phyloP scores from a whole-genome alignment of 23 red algal genomes.

The Gracilariopsis chorda region DNA sequence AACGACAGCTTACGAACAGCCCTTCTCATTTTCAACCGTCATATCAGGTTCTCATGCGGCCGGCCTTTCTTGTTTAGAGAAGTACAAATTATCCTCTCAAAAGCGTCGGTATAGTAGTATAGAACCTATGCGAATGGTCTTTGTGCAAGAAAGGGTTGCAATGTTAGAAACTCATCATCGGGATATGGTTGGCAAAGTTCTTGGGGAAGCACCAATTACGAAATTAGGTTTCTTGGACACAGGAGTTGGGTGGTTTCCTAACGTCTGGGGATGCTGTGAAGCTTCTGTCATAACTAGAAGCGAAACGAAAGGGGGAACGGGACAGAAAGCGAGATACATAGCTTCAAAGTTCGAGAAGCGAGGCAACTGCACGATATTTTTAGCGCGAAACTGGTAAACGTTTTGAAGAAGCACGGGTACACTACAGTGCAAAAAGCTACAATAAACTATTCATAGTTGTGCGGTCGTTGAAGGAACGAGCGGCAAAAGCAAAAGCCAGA shows the following conservation, averaged over 20 bases:
- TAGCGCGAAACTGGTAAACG: too few species aligned
- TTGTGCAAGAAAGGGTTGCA: neutral
- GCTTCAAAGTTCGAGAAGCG: too few species aligned
- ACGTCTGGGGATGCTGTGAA: neutral
- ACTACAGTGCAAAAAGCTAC: too few species aligned
- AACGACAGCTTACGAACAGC: neutral
- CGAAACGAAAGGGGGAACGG: too few species aligned
- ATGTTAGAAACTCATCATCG: neutral
- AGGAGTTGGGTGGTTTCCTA: neutral
- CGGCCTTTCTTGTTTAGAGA: neutral
- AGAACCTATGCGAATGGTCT: neutral
- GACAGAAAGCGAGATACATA: too few species aligned
- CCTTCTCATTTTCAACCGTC: neutral
- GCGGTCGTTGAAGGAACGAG: too few species aligned
- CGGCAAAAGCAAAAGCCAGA: too few species aligned
- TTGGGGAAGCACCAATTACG: neutral
- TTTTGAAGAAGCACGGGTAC: too few species aligned
- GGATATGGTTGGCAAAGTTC: neutral
- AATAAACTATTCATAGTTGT: too few species aligned
- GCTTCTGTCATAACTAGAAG: neutral
- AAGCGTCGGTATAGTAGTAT: neutral
- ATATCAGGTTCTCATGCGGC: neutral
- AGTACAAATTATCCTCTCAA: neutral
- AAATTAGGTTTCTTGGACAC: neutral
- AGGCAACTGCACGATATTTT: too few species aligned